Percentiles rank a stretch among this genome's conserved stretches.
phyloP scores from a whole-genome alignment of 2,329 filamentous ascomycete species.

The Hymenoscyphus fructigenus region DNA sequence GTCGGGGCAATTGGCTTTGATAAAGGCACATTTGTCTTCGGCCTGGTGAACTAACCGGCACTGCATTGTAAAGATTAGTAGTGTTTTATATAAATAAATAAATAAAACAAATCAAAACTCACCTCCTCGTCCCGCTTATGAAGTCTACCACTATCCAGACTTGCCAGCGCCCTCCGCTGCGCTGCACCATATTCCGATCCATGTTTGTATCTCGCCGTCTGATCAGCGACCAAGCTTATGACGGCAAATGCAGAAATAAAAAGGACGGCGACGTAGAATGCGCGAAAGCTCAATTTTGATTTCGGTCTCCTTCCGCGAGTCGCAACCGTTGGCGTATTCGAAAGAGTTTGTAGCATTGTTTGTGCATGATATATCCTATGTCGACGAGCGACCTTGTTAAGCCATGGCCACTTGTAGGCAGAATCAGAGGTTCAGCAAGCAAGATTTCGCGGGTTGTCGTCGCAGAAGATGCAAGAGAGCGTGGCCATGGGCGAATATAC shows the following conservation, averaged over 20 bases:
- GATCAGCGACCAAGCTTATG: slow-evolving; percentile 34
- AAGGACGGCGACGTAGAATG: slow-evolving; percentile 37
- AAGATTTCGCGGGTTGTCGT: background rate
- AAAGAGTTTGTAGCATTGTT: slow-evolving; percentile 27
- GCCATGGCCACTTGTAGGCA: background rate
- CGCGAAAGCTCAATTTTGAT: slow-evolving; percentile 33
- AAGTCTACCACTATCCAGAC: slow-evolving; percentile 26
- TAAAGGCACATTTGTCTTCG: slow-evolving; percentile 81
- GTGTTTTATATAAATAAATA: background rate
- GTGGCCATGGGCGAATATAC: slow-evolving; percentile 2
- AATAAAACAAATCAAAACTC: slow-evolving; percentile 6
- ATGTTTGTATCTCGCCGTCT: slow-evolving; percentile 32
- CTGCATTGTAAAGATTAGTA: slow-evolving; percentile 39
- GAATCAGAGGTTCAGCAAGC: background rate
- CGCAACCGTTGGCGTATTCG: slow-evolving; percentile 18
- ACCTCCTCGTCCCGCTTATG: slow-evolving; percentile 38
- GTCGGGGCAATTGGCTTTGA: slow-evolving; percentile 77
- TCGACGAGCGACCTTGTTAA: background rate
- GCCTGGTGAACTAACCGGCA: slow-evolving; percentile 79
- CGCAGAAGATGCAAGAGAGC: background rate
- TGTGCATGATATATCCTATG: slow-evolving; percentile 25
- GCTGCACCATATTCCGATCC: slow-evolving; percentile 31
- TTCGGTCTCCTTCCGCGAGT: slow-evolving; percentile 22
- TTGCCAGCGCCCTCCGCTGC: slow-evolving; percentile 30
- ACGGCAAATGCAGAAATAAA: slow-evolving; percentile 33